These are phyloP conservation scores for Kuraishia hungarica DNA, from an alignment of 805 yeast species.

Conservation along the genomic window DNA sequence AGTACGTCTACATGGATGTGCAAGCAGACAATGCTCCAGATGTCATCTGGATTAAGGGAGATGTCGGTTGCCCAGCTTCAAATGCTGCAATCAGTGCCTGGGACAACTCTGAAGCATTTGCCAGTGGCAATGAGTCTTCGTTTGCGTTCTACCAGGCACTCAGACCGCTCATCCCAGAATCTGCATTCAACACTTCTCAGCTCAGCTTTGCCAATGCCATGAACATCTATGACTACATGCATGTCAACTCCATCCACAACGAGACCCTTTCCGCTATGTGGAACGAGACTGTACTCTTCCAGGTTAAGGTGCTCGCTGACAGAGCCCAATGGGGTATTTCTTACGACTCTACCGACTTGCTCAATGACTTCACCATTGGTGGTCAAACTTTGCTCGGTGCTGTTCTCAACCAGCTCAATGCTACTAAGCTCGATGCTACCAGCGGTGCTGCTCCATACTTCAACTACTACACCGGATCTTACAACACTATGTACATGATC, in stretches of 20 bases:
- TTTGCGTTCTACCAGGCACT: slow-evolving; percentile 29
- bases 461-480: slow-evolving; percentile 36
- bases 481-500: slow-evolving; percentile 32
- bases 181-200: slow-evolving; percentile 16
- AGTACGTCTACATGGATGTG: slow-evolving; percentile 31
- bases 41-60: slow-evolving; percentile 34
- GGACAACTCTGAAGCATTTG: slow-evolving; percentile 21
- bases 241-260: slow-evolving; percentile 32
- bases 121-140: slow-evolving; percentile 24
- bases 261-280: slow-evolving; percentile 25
- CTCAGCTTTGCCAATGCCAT: slow-evolving; percentile 27
- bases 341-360: slow-evolving; percentile 19
- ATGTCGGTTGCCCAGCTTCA: slow-evolving; percentile 30
- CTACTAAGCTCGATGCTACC: slow-evolving; percentile 21
- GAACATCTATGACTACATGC: slow-evolving; percentile 30
- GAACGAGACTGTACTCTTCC: slow-evolving; percentile 20
- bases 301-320: slow-evolving; percentile 29
- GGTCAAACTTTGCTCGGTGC: slow-evolving; percentile 31
- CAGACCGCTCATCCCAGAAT: slow-evolving; percentile 16
- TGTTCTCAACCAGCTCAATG: slow-evolving; percentile 24
- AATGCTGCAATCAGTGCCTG: slow-evolving; percentile 23
- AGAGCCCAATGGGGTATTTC: slow-evolving; percentile 28
- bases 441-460: slow-evolving; percentile 31
- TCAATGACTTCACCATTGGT: slow-evolving; percentile 27
- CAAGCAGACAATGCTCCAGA: slow-evolving; percentile 26